A percentile compares a stretch with the other conserved stretches of the same genome.
These are phyloP conservation scores for Zizania palustris DNA, from an alignment of 202 grass and related monocot genomes.

Conservation along the genomic window DNA sequence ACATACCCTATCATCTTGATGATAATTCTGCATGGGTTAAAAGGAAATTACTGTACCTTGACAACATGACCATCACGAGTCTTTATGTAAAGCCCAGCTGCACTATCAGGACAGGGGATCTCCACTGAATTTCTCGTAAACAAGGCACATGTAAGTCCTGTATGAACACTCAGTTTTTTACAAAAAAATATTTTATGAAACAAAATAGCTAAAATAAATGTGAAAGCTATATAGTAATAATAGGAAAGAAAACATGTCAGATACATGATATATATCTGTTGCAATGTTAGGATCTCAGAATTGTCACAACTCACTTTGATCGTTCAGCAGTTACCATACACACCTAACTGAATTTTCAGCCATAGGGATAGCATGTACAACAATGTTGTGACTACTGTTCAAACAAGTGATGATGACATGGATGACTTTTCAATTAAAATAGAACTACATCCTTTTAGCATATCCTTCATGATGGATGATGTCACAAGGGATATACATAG, in stretches of 20 bases:
- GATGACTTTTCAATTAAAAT: too few relatives aligned
- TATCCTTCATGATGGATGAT: too few relatives aligned
- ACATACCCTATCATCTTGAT: not conserved
- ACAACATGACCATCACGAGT: conserved; percentile 75
- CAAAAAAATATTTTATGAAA: not conserved
- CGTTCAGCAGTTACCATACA: not conserved
- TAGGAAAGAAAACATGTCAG: not conserved
- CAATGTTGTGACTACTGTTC: too few relatives aligned
- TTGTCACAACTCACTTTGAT: not conserved
- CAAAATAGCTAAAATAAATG: not conserved
- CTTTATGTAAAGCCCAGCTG: conserved; percentile 82
- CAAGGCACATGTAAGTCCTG: conserved; percentile 90
- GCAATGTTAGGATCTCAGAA: too few relatives aligned
- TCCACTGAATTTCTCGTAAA: conserved; percentile 75
- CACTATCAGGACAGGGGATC: conserved; percentile 83
- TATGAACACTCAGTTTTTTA: conserved; percentile 9
- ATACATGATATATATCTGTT: too few relatives aligned
- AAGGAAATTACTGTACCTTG: conserved; percentile 50
- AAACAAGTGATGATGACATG: too few relatives aligned
- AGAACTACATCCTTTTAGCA: too few relatives aligned
- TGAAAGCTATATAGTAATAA: not conserved
- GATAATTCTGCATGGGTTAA: not conserved
- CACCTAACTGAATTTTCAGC: not conserved
- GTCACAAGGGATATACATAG: too few relatives aligned
- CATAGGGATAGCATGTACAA: not conserved